A percentile compares a stretch with the other conserved stretches of the same genome.
Evolutionary conservation across 2,329 filamentous ascomycete species (phyloP).

Genomic region (Dothidotthia symphoricarpi): DNA sequence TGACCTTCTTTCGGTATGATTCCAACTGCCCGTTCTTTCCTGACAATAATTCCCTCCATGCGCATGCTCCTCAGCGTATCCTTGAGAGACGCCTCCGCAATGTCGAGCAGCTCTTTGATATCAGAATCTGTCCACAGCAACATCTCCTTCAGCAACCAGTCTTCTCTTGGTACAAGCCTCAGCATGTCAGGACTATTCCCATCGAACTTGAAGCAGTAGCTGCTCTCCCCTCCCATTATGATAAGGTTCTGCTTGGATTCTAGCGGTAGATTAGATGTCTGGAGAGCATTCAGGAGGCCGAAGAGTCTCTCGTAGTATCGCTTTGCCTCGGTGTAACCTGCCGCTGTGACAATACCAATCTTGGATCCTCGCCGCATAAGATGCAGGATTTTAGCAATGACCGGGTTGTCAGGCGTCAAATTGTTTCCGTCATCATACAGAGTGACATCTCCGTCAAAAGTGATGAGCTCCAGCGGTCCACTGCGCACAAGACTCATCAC

Average conservation of each 20-base stretch:
- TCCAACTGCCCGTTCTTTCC: slow-evolving; percentile 72
- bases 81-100: slow-evolving; percentile 78
- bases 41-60: slow-evolving; percentile 74
- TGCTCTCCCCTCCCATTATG: slow-evolving; percentile 93
- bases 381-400: slow-evolving; percentile 67
- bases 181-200: slow-evolving; percentile 65
- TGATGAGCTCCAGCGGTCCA: slow-evolving; percentile 77
- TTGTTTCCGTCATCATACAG: slow-evolving; percentile 81
- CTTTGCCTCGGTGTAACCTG: slow-evolving; percentile 84
- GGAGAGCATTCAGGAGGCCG: slow-evolving; percentile 79
- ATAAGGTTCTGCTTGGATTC: slow-evolving; percentile 75
- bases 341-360: slow-evolving; percentile 94
- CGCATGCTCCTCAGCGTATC: slow-evolving; percentile 79
- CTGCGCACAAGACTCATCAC: slow-evolving; percentile 80
- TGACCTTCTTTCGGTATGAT: slow-evolving; percentile 57
- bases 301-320: slow-evolving; percentile 84
- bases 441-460: slow-evolving; percentile 97
- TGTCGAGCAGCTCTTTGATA: slow-evolving; percentile 78
- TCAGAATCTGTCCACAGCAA: slow-evolving; percentile 71
- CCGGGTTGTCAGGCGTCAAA: slow-evolving; percentile 70
- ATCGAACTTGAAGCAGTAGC: slow-evolving; percentile 86
- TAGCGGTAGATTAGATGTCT: slow-evolving; percentile 61
- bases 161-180: slow-evolving; percentile 59
- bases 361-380: slow-evolving; percentile 76
- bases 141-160: slow-evolving; percentile 80